These are phyloP conservation scores for Aspergillus sp. DNA, from an alignment of 2,329 filamentous ascomycete species.

Conservation along the genomic window DNA sequence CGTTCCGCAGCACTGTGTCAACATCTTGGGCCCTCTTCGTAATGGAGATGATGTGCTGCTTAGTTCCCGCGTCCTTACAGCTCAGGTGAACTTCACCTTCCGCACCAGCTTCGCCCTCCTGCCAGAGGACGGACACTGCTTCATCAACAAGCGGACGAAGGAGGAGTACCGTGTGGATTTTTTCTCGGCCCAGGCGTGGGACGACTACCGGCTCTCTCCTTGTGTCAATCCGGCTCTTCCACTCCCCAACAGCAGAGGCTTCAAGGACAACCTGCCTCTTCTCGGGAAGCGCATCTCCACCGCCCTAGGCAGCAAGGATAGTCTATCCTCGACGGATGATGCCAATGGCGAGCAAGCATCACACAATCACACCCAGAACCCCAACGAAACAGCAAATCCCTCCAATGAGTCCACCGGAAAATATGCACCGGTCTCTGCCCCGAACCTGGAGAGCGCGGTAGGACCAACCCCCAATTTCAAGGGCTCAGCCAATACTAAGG, in stretches of 20 bases:
- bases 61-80: slow-evolving; percentile 85
- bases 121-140: slow-evolving; percentile 84
- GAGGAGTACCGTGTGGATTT: slow-evolving; percentile 83
- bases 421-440: background rate
- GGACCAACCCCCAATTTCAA: slow-evolving; percentile 29
- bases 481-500: slow-evolving; percentile 24
- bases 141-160: slow-evolving; percentile 78
- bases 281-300: slow-evolving; percentile 43
- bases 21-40: slow-evolving; percentile 83
- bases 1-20: slow-evolving; percentile 81
- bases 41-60: slow-evolving; percentile 92
- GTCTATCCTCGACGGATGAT: slow-evolving; percentile 19
- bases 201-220: slow-evolving; percentile 74
- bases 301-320: slow-evolving; percentile 27
- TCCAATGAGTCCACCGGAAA: background rate
- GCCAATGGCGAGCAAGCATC: slow-evolving; percentile 17
- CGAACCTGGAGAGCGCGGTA: slow-evolving; percentile 36
- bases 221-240: slow-evolving; percentile 71
- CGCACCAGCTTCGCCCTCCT: slow-evolving; percentile 82
- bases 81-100: slow-evolving; percentile 90
- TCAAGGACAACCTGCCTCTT: slow-evolving; percentile 43
- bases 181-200: slow-evolving; percentile 77
- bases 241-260: slow-evolving; percentile 37
- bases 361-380: background rate
- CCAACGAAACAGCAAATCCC: slow-evolving; percentile 6